Conservation (phyloP, 176 grass and related monocot species). For the Paspalum notatum region DNA sequence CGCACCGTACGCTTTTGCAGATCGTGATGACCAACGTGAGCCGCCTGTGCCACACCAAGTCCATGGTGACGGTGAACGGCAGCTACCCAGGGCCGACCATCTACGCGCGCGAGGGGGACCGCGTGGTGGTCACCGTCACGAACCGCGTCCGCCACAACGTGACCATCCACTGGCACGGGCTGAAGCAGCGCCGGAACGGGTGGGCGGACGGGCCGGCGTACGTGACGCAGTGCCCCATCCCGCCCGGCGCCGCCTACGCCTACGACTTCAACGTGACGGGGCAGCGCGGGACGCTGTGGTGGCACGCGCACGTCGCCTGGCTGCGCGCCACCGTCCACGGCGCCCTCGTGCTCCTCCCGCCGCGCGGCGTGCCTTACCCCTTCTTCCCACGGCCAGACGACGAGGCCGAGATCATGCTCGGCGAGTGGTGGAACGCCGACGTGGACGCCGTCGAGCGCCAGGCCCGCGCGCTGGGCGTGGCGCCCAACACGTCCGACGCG, state of each 20-base stretch:
- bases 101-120: conserved; percentile 66
- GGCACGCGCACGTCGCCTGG: conserved; percentile 68
- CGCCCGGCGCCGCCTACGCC: conserved; percentile 44
- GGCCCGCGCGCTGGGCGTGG: conserved; percentile 48
- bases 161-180: conserved; percentile 73
- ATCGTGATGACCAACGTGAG: conserved; percentile 65
- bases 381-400: conserved; percentile 52
- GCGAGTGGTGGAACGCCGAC: conserved; percentile 72
- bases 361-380: conserved; percentile 63
- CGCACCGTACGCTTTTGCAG: conserved; percentile 6
- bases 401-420: conserved; percentile 63
- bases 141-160: conserved; percentile 58
- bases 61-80: conserved; percentile 66
- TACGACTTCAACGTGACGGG: conserved; percentile 68
- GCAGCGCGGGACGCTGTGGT: conserved; percentile 74
- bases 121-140: conserved; percentile 54
- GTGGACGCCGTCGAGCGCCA: conserved; percentile 62
- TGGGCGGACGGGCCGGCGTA: conserved; percentile 74
- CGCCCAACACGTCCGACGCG: conserved; percentile 65
- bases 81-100: conserved; percentile 62
- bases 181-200: conserved; percentile 74
- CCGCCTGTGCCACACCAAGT: conserved; percentile 60
- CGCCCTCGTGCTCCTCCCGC: conserved; percentile 59
- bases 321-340: conserved; percentile 69
- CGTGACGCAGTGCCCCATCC: conserved; percentile 72